A percentile compares a stretch with the other conserved stretches of the same genome.
These are phyloP conservation scores for Crithidia expoeki DNA, from an alignment of 208 protist species.

Conservation along the genomic window DNA sequence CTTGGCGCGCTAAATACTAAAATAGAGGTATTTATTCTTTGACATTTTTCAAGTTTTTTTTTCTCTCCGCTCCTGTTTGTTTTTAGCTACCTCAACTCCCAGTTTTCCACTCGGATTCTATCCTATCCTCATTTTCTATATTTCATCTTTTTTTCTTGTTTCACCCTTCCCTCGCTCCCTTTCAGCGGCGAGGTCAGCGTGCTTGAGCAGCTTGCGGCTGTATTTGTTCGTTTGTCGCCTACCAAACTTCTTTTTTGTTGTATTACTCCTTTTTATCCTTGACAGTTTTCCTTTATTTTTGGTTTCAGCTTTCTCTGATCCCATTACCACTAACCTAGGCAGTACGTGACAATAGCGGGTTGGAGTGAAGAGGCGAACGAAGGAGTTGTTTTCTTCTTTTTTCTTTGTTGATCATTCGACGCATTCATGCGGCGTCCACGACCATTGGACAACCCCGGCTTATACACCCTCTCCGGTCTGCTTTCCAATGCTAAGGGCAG, in stretches of 20 bases:
- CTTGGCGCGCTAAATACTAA: neutral
- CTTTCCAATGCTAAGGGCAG: neutral
- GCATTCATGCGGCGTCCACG: slow-evolving; percentile 17
- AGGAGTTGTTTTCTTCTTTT: neutral
- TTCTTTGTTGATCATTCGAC: neutral
- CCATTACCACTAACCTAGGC: neutral
- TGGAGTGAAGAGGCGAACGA: neutral
- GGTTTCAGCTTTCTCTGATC: neutral
- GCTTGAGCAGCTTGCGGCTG: neutral
- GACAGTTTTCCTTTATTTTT: slow-evolving; percentile 1
- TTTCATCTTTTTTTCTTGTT: neutral
- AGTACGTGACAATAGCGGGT: neutral
- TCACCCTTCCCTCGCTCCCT: neutral
- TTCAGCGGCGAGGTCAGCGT: too few relatives aligned
- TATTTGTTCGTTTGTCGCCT: neutral
- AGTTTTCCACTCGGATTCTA: slow-evolving; percentile 11
- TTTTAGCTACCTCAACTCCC: too few relatives aligned
- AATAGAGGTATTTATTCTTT: slow-evolving; percentile 7
- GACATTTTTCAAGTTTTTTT: neutral
- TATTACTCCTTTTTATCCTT: too few relatives aligned
- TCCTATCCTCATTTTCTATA: neutral
- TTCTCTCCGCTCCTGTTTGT: neutral
- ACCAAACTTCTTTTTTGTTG: neutral
- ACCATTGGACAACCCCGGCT: slow-evolving; percentile 9
- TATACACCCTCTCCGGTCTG: slow-evolving; percentile 14